Evolutionary conservation across 257 asterid species (phyloP).

Genomic region (Cruciata laevipes): DNA sequence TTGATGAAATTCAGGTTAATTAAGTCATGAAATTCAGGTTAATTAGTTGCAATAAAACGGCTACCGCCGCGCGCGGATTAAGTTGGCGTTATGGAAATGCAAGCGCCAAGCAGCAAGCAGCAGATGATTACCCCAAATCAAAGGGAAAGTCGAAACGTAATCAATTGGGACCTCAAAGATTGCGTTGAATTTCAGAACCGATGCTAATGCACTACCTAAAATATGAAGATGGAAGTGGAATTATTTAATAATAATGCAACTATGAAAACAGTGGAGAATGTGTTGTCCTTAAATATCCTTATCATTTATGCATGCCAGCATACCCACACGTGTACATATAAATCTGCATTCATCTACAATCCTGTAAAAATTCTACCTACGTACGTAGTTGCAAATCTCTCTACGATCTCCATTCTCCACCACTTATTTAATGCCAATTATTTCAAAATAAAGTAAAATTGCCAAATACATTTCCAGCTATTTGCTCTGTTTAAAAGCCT

Average conservation of each 20-base stretch:
- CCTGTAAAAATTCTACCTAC: too few relatives aligned
- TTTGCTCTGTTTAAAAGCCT: too few relatives aligned
- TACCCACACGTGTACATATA: background rate
- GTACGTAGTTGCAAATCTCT: too few relatives aligned
- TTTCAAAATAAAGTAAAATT: too few relatives aligned
- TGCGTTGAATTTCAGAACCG: too few relatives aligned
- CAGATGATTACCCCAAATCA: background rate
- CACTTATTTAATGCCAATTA: too few relatives aligned
- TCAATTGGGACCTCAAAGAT: background rate
- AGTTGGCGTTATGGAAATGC: background rate
- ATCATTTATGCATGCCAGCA: background rate
- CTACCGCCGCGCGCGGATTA: background rate
- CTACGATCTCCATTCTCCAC: too few relatives aligned
- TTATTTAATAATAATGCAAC: too few relatives aligned
- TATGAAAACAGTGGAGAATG: background rate
- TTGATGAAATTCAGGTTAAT: too few relatives aligned
- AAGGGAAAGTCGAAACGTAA: background rate
- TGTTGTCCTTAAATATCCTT: background rate
- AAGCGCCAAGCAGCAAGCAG: too few relatives aligned
- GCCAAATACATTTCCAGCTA: too few relatives aligned
- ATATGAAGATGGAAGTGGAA: background rate
- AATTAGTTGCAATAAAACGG: background rate
- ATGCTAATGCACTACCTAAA: background rate
- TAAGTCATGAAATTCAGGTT: too few relatives aligned
- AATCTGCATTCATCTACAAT: background rate